phyloP scores from a whole-genome alignment of 805 yeast species.

The Sporopachydermia lactativora region DNA sequence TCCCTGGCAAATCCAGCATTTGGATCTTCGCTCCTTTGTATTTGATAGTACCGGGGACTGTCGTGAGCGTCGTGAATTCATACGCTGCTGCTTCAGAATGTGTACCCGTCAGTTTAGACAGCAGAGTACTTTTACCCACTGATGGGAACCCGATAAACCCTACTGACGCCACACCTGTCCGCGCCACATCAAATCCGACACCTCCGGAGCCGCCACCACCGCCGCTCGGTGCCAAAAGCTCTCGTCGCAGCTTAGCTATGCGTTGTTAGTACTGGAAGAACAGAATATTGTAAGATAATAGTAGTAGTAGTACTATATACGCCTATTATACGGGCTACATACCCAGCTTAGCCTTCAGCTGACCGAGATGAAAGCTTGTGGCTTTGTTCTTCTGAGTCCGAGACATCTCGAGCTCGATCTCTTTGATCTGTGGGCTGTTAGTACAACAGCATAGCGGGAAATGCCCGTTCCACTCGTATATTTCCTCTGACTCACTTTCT shows the following conservation, averaged over 20 bases:
- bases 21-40: conserved; percentile 97
- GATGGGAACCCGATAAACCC: conserved; percentile 99
- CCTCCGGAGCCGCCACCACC: conserved; percentile 89
- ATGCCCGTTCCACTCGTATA: too few relatives aligned
- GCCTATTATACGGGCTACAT: background rate
- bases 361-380: conserved; percentile 95
- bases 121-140: conserved; percentile 64
- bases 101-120: conserved; percentile 85
- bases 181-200: conserved; percentile 93
- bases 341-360: conserved; percentile 75
- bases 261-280: background rate
- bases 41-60: conserved; percentile 93
- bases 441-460: too few relatives aligned
- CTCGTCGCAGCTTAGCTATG: conserved; percentile 81
- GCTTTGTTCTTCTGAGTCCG: conserved; percentile 96
- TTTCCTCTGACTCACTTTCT: conserved; percentile 29
- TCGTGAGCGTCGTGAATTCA: conserved; percentile 93
- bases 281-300: too few relatives aligned
- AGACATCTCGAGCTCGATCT: conserved; percentile 97
- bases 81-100: conserved; percentile 96
- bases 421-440: conserved; percentile 64
- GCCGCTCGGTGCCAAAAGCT: conserved; percentile 56
- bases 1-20: conserved; percentile 86
- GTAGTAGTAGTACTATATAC: too few relatives aligned
- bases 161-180: conserved; percentile 95